Conservation (phyloP, 164 flowering plant genomes). For the Vitis riparia region DNA sequence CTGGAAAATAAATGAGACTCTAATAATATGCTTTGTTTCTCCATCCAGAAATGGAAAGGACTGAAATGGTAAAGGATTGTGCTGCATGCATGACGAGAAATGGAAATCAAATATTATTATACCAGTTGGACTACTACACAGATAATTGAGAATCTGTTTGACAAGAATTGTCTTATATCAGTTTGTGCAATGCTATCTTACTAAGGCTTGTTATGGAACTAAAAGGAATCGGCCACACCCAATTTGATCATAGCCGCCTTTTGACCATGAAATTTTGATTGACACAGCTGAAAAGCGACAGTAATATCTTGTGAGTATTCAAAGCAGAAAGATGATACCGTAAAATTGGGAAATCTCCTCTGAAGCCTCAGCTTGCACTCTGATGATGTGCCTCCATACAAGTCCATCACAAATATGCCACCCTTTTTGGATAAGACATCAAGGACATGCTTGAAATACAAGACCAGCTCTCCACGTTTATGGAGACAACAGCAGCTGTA, state of each 20-base stretch:
- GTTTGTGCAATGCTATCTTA: too few species aligned
- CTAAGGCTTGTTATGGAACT: too few species aligned
- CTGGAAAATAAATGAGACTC: background rate
- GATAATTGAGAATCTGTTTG: too few species aligned
- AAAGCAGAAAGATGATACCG: conserved; percentile 43
- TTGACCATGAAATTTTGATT: too few species aligned
- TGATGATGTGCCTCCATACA: conserved; percentile 93
- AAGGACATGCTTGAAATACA: conserved; percentile 80
- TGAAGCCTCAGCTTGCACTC: conserved; percentile 70
- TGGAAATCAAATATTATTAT: too few species aligned
- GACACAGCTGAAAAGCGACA: background rate
- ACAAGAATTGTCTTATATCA: too few species aligned
- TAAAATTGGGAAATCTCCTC: conserved; percentile 79
- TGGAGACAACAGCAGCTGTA: conserved; percentile 98
- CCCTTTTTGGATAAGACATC: conserved; percentile 65
- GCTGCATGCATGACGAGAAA: background rate
- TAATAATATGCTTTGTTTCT: background rate
- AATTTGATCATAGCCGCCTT: too few species aligned
- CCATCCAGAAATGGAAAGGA: too few species aligned
- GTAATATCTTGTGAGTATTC: background rate
- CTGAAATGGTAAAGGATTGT: background rate
- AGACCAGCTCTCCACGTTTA: conserved; percentile 61
- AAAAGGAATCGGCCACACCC: too few species aligned
- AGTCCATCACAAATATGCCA: conserved; percentile 94
- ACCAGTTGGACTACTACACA: too few species aligned